Percentiles rank a stretch among this genome's conserved stretches.
These are phyloP conservation scores for Magnaporthiopsis incrustans DNA, from an alignment of 2,329 filamentous ascomycete species.

Conservation along the genomic window DNA sequence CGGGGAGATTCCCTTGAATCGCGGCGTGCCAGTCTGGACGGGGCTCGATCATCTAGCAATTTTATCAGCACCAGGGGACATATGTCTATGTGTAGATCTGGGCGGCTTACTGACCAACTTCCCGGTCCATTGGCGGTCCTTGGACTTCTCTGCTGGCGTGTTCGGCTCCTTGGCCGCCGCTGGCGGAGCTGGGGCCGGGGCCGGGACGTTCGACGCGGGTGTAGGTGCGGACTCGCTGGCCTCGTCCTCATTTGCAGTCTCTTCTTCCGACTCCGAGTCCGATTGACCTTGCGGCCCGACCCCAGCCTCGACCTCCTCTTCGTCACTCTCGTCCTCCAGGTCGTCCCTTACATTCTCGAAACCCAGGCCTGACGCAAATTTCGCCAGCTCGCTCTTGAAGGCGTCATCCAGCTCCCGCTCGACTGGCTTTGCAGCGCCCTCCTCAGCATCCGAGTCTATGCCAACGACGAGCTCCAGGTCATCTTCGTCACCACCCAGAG, in stretches of 20 bases:
- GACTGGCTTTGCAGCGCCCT: constrained; percentile 21
- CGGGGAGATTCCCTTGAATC: constrained; percentile 33
- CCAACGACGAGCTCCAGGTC: constrained; percentile 55
- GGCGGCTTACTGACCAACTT: constrained; percentile 34
- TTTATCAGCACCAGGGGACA: not conserved
- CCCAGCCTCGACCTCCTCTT: constrained; percentile 24
- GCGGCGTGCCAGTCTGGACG: constrained; percentile 49
- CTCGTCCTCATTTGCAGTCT: constrained; percentile 20
- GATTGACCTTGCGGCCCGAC: constrained; percentile 9
- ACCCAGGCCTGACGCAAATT: constrained; percentile 42
- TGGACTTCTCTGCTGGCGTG: constrained; percentile 15
- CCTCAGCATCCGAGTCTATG: constrained; percentile 42
- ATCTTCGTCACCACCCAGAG: constrained; percentile 56
- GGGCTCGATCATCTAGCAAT: constrained; percentile 43
- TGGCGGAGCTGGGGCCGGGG: not conserved
- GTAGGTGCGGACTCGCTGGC: constrained; percentile 1
- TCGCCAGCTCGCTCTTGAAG: constrained; percentile 41
- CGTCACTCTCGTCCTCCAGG: constrained; percentile 27
- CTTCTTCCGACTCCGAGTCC: constrained; percentile 23
- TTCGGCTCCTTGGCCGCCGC: not conserved
- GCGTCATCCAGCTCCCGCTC: constrained; percentile 18
- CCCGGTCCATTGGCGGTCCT: constrained; percentile 19
- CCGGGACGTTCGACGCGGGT: too few relatives aligned
- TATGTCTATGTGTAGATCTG: not conserved
- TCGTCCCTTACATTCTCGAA: constrained; percentile 35